Conservation (phyloP, 1,139 yeast genomes). For the Candida pseudoviswanathii region DNA sequence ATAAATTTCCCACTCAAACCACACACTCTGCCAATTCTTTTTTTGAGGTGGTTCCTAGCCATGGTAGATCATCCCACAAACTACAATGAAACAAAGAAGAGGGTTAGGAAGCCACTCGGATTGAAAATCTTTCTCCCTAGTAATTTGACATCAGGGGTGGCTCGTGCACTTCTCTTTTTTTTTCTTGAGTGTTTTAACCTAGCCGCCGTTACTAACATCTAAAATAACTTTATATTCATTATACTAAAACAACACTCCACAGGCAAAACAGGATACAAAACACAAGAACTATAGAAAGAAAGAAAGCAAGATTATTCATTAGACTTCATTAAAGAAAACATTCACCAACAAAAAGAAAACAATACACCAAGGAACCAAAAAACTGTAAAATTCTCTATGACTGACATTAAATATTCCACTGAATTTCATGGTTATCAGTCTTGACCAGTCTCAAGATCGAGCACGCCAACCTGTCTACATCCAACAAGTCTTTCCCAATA, state of each 20-base stretch:
- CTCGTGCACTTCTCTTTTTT: not conserved
- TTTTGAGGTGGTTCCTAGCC: too few species aligned
- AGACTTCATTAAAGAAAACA: too few species aligned
- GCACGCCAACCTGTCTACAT: constrained; percentile 22
- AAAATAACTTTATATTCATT: too few species aligned
- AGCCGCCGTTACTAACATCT: too few species aligned
- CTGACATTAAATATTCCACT: constrained; percentile 21
- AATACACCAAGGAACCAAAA: too few species aligned
- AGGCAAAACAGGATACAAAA: too few species aligned
- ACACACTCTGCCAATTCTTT: too few species aligned
- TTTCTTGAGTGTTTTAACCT: not conserved
- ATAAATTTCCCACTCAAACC: not conserved
- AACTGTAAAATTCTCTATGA: not conserved
- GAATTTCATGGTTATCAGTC: constrained; percentile 19
- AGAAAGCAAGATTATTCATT: too few species aligned
- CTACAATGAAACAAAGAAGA: not conserved
- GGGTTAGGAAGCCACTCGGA: not conserved
- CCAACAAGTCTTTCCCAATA: not conserved
- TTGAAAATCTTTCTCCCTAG: not conserved
- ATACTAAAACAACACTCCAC: too few species aligned
- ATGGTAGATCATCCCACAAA: not conserved
- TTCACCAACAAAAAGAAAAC: too few species aligned
- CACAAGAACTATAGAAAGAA: too few species aligned
- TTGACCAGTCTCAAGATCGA: constrained; percentile 22
- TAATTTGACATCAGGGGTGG: not conserved